Percentiles rank a stretch among this genome's conserved stretches.
Conservation (phyloP, 176 grass and related monocot genomes). For the Cocos nucifera region DNA sequence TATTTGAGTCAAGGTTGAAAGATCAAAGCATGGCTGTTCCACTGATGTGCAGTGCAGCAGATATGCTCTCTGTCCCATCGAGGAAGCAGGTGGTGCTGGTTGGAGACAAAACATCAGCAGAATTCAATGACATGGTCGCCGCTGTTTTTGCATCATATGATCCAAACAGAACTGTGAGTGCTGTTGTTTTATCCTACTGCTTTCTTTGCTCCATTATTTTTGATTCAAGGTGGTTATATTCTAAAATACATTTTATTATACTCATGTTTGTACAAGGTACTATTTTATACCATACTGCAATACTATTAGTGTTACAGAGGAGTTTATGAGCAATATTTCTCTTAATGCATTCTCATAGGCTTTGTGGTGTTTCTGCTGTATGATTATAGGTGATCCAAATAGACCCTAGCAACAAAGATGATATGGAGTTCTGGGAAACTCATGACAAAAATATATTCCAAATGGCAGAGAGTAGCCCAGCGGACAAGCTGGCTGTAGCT, state of each 20-base stretch:
- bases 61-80: constrained; percentile 58
- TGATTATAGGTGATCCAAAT: constrained; percentile 5
- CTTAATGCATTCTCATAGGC: background rate
- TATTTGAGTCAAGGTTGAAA: constrained; percentile 60
- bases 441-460: background rate
- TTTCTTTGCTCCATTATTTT: background rate
- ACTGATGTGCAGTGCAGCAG: constrained; percentile 80
- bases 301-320: no score
- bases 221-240: background rate
- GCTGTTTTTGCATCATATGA: constrained; percentile 60
- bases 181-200: background rate
- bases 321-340: background rate
- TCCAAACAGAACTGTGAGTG: constrained; percentile 76
- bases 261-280: no score
- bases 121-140: constrained; percentile 47
- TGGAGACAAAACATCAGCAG: constrained; percentile 48
- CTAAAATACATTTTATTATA: no score
- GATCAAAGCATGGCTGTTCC: constrained; percentile 80
- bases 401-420: background rate
- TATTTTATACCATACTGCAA: no score
- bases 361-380: background rate
- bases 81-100: constrained; percentile 83
- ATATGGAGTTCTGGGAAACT: constrained; percentile 7
- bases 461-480: background rate
- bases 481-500: constrained; percentile 2